These are phyloP conservation scores for Lactarius indigo DNA, from an alignment of 768 basidiomycete genomes.

Conservation along the genomic window DNA sequence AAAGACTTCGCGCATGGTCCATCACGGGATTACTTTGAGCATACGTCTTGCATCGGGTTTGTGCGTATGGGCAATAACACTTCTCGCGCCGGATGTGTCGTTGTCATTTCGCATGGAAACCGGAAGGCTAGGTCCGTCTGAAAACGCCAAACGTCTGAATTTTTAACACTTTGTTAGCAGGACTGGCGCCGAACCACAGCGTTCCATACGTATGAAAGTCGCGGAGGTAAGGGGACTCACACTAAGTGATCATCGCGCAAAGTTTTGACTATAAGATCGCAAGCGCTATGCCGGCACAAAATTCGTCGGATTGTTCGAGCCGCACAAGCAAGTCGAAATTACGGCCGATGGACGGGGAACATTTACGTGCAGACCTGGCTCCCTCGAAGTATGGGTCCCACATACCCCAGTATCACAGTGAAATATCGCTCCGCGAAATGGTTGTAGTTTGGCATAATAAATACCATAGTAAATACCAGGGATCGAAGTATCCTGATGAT, in stretches of 20 bases:
- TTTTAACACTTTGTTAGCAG: neutral
- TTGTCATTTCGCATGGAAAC: conserved; percentile 60
- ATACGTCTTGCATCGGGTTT: conserved; percentile 70
- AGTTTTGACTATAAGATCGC: conserved; percentile 14
- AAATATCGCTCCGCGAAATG: neutral
- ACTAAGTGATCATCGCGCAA: conserved; percentile 35
- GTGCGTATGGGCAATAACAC: conserved; percentile 61
- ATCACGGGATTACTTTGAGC: conserved; percentile 54
- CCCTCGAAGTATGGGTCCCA: conserved; percentile 58
- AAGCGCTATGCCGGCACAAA: conserved; percentile 35
- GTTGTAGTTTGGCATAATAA: neutral
- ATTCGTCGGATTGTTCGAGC: conserved; percentile 50
- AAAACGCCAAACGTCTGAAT: neutral
- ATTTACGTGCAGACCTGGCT: conserved; percentile 56
- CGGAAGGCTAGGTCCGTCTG: conserved; percentile 18
- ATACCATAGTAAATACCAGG: neutral
- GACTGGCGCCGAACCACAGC: conserved; percentile 26
- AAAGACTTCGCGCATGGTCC: conserved; percentile 64
- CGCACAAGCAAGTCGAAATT: conserved; percentile 42
- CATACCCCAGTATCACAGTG: neutral
- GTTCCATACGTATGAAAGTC: conserved; percentile 63
- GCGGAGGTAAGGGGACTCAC: conserved; percentile 44
- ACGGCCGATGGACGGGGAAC: conserved; percentile 59
- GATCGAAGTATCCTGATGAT: neutral
- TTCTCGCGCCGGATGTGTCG: conserved; percentile 58